Base-by-base conservation (phyloP, 768 basidiomycete species). In the Rhizopogon sp. region DNA sequence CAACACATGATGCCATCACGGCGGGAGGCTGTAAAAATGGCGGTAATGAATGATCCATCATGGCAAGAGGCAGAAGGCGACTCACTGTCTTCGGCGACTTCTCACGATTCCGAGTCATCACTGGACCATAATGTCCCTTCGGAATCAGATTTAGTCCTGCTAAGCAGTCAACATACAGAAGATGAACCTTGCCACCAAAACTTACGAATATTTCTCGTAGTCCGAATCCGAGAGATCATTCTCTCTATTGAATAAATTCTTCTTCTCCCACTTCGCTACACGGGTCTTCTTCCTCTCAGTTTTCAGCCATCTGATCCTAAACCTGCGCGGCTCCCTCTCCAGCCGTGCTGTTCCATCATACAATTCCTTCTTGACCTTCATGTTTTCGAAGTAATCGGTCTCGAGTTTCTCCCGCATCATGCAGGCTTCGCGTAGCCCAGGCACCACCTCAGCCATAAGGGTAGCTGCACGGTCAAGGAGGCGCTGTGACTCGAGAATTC, bases 281-380 rank as follows among this genome's bases (percentile, higher is more conserved):
- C 43, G 55, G 17, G 49, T 58, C 20, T 54, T 55, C 42, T 51
- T 64, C 54, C 68, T 62, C 53, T 58, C 58, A 11, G 54, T 53
- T 4, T 63, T 57, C 31, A 70, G 16, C 63, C 66, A 68, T 37
- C 52, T 62, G 55, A 66, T 60, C 43, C 68, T 53, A 3, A 56
- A 9, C 43, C 69, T 70, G 41, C 66, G 56, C 3, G 53, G 39
- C 16, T 45, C 20, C 43, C 64, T 68, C 16, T 52, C 42, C 64
- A 71, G 58, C 46, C 3, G 58, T 0, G 56, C 66, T 7, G 66
- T 68, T n/a, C 70, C 68, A 33, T 70, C 70, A 62, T 63, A 71
- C 3, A 68, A 53, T n/a, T 70, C 68, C 4, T 50, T 55, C 43
- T 62, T 70, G n/a, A 59, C 39, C 53, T 68, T 70, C 66, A 70